These are phyloP conservation scores for Beauveria brongniartii DNA, from an alignment of 2,329 filamentous ascomycete genomes.

Conservation along the genomic window DNA sequence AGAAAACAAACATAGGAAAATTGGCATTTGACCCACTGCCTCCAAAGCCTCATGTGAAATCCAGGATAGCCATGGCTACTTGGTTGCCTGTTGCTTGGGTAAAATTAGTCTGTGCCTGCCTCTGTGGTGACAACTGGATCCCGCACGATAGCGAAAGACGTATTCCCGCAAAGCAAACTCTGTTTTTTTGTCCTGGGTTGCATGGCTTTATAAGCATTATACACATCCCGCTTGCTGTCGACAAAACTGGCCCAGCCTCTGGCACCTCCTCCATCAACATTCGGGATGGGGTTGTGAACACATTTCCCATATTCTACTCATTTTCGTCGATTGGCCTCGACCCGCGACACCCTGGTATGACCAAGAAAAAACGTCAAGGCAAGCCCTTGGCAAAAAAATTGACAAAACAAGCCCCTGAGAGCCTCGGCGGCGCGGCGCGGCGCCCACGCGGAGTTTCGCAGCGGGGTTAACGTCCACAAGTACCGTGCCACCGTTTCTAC, in stretches of 20 bases:
- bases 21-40: neutral
- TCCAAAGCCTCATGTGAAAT: neutral
- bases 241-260: neutral
- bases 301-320: neutral
- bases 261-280: neutral
- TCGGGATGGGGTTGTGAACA: neutral
- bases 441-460: neutral
- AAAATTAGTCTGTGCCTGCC: neutral
- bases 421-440: neutral
- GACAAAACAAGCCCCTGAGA: slow-evolving; percentile 3
- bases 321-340: neutral
- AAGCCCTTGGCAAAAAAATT: neutral
- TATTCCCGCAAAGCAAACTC: neutral
- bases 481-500: neutral
- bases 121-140: neutral
- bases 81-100: neutral
- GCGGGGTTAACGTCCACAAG: neutral
- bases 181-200: neutral
- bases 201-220: neutral
- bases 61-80: neutral
- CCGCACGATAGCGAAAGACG: neutral
- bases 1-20: neutral
- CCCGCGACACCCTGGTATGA: neutral
- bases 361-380: neutral
- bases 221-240: neutral